phyloP scores from a whole-genome alignment of 371 early-diverging fungal species.

The Saksenaea oblongispora region DNA sequence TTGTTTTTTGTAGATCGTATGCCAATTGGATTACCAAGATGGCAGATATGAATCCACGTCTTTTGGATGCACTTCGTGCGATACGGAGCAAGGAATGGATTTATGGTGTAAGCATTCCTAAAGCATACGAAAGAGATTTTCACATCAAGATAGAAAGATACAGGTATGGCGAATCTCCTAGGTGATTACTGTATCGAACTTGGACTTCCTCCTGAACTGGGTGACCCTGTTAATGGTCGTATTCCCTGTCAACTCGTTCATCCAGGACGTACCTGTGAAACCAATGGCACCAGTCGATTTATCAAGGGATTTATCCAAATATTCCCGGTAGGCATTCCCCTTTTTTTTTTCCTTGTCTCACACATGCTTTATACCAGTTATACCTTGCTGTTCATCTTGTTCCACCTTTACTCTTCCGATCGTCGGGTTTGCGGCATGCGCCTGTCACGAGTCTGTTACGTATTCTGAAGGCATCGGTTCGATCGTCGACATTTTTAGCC shows the following conservation, averaged over 20 bases:
- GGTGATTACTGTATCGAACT: slow-evolving; percentile 36
- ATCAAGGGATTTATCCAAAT: slow-evolving; percentile 47
- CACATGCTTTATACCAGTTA: slow-evolving; percentile 29
- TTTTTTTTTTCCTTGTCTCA: neutral
- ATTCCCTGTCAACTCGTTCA: slow-evolving; percentile 51
- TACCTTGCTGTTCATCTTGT: slow-evolving; percentile 64
- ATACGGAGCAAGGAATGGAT: slow-evolving; percentile 44
- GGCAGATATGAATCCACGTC: slow-evolving; percentile 59
- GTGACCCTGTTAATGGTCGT: slow-evolving; percentile 40
- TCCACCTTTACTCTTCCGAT: slow-evolving; percentile 58
- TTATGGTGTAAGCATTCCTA: slow-evolving; percentile 46
- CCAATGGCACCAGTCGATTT: slow-evolving; percentile 40
- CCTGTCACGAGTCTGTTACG: slow-evolving; percentile 36
- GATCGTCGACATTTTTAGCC: slow-evolving; percentile 65
- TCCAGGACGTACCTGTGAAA: slow-evolving; percentile 44
- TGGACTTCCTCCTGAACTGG: slow-evolving; percentile 39
- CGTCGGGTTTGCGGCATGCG: slow-evolving; percentile 33
- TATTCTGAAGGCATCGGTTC: slow-evolving; percentile 47
- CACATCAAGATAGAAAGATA: slow-evolving; percentile 31
- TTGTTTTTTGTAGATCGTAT: slow-evolving; percentile 45
- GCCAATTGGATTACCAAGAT: slow-evolving; percentile 65
- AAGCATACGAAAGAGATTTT: slow-evolving; percentile 5
- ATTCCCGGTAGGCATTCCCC: slow-evolving; percentile 31
- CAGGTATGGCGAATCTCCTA: slow-evolving; percentile 31
- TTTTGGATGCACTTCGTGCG: slow-evolving; percentile 48